Evolutionary conservation across 2,329 filamentous ascomycete genomes (phyloP), one percentile per base, ranked within the genome.

Genomic region (Ilyonectria sp.): DNA sequence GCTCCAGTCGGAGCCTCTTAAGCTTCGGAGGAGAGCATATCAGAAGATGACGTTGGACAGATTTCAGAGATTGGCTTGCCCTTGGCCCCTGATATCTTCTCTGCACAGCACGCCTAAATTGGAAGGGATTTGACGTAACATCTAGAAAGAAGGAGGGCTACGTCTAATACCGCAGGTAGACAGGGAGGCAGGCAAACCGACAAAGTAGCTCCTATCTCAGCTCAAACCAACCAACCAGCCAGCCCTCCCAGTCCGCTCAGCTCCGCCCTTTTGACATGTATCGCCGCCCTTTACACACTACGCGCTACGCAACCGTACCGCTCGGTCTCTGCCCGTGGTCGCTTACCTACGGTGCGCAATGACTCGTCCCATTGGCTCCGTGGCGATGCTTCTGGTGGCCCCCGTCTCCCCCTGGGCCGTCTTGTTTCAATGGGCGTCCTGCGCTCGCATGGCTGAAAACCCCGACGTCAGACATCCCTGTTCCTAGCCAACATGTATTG

Each of bases 241-340:
- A 19, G 37, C 33, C 10, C 50, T 7, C 44, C 33, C 37, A 31
- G 9, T 35, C 44, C 49, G 33, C 31, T 21, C 35, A 40, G 33
- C 53, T 64, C 55, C 53, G 55, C 40, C 49, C 29, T 50, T 23
- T 35, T 21, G 44, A 37, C 50, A 35, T 31, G 50, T 37, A 10
- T 46, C 44, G n/a, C 43, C 43, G n/a, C n/a, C 43, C 26, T 26
- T 26, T 52, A 29, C 49, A 17, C 29, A 33, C 50, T 33, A 52
- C 49, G 17, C 17, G 33, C 49, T 19, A 40, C 13, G 15, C 26
- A 29, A 49, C 44, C 37, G 44, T 52, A 57, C 19, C 33, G 40
- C 62, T 64, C 62, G 55, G 62, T 46, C 62, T 64, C 62, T 64
- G 37, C 55, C 62, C 62, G 62, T 40, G 55, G 21, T 43, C 31